A percentile compares a stretch with the other conserved stretches of the same genome.
Evolutionary conservation across 768 basidiomycete genomes (phyloP).

Genomic region (Boletus sp.): DNA sequence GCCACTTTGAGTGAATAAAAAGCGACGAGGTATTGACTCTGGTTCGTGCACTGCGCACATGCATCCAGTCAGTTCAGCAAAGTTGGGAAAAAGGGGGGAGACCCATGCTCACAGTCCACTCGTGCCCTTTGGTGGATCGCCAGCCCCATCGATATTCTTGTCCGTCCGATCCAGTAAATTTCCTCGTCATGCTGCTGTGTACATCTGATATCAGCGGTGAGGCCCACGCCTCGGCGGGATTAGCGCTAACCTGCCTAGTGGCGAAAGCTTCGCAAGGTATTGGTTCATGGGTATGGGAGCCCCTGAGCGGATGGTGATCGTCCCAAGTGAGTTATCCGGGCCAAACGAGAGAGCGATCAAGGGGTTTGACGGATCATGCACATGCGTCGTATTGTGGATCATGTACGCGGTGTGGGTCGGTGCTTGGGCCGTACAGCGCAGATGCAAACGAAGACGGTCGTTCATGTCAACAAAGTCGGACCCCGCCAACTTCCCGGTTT

Average conservation of each 20-base stretch:
- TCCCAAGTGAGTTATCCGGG: slow-evolving; percentile 47
- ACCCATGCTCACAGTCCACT: slow-evolving; percentile 56
- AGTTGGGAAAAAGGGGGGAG: background rate
- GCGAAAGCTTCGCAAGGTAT: slow-evolving; percentile 45
- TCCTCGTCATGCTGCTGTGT: slow-evolving; percentile 44
- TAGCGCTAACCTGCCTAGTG: slow-evolving; percentile 41
- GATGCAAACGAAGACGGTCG: slow-evolving; percentile 50
- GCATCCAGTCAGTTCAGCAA: background rate
- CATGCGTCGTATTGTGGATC: slow-evolving; percentile 42
- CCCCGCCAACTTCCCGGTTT: slow-evolving; percentile 47
- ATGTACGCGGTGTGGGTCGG: slow-evolving; percentile 45
- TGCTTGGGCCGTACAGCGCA: slow-evolving; percentile 47
- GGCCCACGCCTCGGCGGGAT: background rate
- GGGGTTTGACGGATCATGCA: slow-evolving; percentile 33
- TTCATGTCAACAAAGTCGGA: slow-evolving; percentile 63
- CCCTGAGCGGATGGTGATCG: slow-evolving; percentile 42
- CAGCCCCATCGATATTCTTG: slow-evolving; percentile 61
- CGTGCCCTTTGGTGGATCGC: slow-evolving; percentile 45
- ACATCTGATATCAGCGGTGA: slow-evolving; percentile 2
- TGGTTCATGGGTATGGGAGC: slow-evolving; percentile 44
- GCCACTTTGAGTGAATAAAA: slow-evolving; percentile 56
- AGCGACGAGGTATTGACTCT: slow-evolving; percentile 49
- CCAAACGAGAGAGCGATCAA: slow-evolving; percentile 52
- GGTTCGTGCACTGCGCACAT: slow-evolving; percentile 50
- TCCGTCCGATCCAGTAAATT: slow-evolving; percentile 57